These are phyloP conservation scores for Polygonum aviculare DNA, from an alignment of 148 eudicot genomes.

Conservation along the genomic window DNA sequence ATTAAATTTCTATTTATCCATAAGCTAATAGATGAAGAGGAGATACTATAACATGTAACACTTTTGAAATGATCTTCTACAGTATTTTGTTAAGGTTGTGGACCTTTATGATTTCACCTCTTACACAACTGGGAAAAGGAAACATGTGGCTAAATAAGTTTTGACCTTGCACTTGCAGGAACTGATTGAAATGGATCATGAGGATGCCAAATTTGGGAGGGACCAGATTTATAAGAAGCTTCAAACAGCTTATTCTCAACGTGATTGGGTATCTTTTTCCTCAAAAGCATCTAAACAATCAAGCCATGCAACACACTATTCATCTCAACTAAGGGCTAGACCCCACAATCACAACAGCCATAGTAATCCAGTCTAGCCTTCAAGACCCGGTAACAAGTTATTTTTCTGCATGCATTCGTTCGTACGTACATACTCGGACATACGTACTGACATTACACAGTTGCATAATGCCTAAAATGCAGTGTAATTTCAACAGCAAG, in stretches of 20 bases:
- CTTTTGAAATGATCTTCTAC: no score
- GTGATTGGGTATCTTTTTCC: constrained; percentile 25
- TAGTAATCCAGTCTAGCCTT: background rate
- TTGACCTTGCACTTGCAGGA: constrained; percentile 36
- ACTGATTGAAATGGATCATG: constrained; percentile 73
- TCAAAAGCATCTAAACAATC: constrained; percentile 13
- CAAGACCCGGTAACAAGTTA: background rate
- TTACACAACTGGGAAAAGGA: background rate
- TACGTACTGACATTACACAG: background rate
- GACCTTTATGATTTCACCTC: no score
- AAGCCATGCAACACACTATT: constrained; percentile 9
- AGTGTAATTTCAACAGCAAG: background rate
- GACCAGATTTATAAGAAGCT: constrained; percentile 46
- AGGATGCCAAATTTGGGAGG: constrained; percentile 50
- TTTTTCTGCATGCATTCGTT: background rate
- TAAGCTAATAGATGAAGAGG: no score
- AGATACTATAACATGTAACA: no score
- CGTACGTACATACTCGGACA: background rate
- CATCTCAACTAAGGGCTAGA: no score
- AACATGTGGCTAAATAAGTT: no score
- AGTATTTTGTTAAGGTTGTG: no score
- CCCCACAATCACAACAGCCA: no score
- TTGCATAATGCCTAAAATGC: background rate
- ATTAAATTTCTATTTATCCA: no score
- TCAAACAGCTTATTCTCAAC: constrained; percentile 52